Base-by-base conservation (phyloP, 257 asterid species). In the Salvia hispanica region DNA sequence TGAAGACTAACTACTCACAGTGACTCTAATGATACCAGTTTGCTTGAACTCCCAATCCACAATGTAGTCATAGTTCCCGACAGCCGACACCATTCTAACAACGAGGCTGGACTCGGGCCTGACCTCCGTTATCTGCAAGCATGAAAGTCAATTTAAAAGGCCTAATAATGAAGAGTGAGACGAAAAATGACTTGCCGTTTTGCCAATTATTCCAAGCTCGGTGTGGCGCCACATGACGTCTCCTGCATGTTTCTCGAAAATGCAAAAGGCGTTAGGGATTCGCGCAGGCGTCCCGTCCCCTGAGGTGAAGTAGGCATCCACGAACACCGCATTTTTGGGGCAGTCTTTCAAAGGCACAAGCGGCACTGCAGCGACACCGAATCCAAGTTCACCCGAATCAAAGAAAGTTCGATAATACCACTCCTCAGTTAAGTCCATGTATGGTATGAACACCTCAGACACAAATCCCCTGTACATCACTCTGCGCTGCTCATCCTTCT, bases 41-140 rank as follows among this genome's bases (percentile, higher is more conserved):
- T 80, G 76, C 79, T 77, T 85, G 83, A 90, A 84, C 57, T 90
- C 97, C 94, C 91, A 90, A 58, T 90, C 97, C 47, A 86, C 77
- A 15, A 84, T 60, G 75, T 88, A 90, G 78, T 90, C 97, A 52
- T 90, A 88, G 59, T 90, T 90, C 56, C 88, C 88, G 16, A 83
- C 80, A 9, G 95, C 67, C 13, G 91, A 63, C 16, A 88, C 95
- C 91, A 76, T 88, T 74, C 95, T 84, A 71, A 80, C 92, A 45
- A 88, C 89, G 45, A 90, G 80, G 72, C 57, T 90, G 62, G 79
- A 79, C 67, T 81, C 92, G 6, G 81, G 85, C 51, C 83, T 78
- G 18, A 81, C 91, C 57, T 78, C 82, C 12, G 45, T 50, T 64
- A 81, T 63, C 89, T 81, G 70, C 75, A 45, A 53, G 28, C 21